phyloP scores from a whole-genome alignment of 441 rosid species.

The Arabidopsis hybrid region DNA sequence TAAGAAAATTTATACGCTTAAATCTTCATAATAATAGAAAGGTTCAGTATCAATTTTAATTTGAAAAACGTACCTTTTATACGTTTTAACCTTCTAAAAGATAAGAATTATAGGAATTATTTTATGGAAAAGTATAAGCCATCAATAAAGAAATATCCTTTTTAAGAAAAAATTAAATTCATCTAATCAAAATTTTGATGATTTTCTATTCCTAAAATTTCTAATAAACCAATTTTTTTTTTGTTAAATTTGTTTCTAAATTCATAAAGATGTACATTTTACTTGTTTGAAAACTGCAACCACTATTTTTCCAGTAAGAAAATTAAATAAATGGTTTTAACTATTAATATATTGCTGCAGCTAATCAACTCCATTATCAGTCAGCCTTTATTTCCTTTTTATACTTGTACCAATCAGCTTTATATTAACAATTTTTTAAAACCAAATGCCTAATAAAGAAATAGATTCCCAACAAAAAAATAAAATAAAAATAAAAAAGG shows the following conservation, averaged over 20 bases:
- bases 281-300: no score
- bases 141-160: no score
- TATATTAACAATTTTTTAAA: constrained; percentile 4
- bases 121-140: neutral
- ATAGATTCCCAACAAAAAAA: constrained; percentile 25
- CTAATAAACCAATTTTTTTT: no score
- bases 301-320: no score
- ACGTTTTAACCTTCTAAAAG: no score
- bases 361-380: constrained; percentile 23
- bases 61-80: neutral
- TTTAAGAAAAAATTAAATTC: no score
- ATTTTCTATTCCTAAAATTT: no score
- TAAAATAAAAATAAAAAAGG: neutral
- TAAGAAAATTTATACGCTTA: neutral
- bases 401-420: constrained; percentile 23
- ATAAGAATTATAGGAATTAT: neutral
- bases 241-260: no score
- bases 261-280: no score
- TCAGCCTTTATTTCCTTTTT: neutral
- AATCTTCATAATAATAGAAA: neutral
- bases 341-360: neutral
- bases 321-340: neutral
- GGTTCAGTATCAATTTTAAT: neutral
- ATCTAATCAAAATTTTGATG: no score
- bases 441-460: constrained; percentile 4